Evolutionary conservation across 768 basidiomycete genomes (phyloP).

Genomic region (Brasilioporus rufonigricans): DNA sequence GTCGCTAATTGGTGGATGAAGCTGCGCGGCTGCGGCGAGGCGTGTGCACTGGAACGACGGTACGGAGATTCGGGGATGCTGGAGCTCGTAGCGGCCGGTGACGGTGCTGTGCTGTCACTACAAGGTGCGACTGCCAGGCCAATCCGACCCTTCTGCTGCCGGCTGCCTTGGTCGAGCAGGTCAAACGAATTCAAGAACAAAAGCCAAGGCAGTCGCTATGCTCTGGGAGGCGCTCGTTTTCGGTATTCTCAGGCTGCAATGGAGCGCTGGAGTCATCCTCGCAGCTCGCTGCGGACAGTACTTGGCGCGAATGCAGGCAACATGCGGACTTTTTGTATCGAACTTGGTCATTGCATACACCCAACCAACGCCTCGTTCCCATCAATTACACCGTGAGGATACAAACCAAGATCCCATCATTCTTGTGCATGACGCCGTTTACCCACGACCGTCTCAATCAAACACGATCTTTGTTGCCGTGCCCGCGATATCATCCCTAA

Average conservation of each 20-base stretch:
- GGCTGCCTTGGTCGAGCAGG: not conserved
- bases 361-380: conserved; percentile 5
- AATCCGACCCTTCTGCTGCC: not conserved
- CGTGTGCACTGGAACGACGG: not conserved
- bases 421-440: not conserved
- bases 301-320: too few species aligned
- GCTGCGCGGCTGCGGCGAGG: conserved; percentile 27
- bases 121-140: not conserved
- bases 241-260: conserved; percentile 1
- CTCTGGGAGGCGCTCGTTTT: not conserved
- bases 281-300: too few species aligned
- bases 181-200: not conserved
- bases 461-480: conserved; percentile 81
- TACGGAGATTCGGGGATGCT: not conserved
- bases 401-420: not conserved
- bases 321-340: too few species aligned
- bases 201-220: too few species aligned
- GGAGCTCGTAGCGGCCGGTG: not conserved
- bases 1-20: conserved; percentile 17
- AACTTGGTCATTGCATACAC: too few species aligned
- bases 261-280: too few species aligned
- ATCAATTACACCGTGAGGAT: conserved; percentile 11
- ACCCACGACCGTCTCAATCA: conserved; percentile 29
- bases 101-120: conserved; percentile 11
- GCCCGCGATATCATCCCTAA: conserved; percentile 56